A percentile compares a stretch with the other conserved stretches of the same genome.
These are phyloP conservation scores for Cyberlindnera petersonii DNA, from an alignment of 805 yeast species.

Conservation along the genomic window DNA sequence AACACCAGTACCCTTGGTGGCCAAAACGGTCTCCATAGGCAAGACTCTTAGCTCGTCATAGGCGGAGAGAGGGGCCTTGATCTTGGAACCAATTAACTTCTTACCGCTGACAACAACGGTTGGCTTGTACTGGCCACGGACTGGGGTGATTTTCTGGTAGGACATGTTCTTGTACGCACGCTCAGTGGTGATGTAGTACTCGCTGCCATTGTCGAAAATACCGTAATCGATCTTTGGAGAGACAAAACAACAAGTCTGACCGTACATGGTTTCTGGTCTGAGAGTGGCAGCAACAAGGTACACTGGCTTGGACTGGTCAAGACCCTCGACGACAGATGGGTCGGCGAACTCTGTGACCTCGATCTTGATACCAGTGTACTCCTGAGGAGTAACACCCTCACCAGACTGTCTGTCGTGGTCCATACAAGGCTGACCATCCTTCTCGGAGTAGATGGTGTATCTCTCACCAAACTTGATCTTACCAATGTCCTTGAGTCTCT, in stretches of 20 bases:
- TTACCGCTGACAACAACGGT: slow-evolving; percentile 61
- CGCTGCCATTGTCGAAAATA: slow-evolving; percentile 76
- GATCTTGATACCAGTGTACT: slow-evolving; percentile 91
- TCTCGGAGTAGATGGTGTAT: slow-evolving; percentile 94
- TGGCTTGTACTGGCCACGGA: slow-evolving; percentile 72
- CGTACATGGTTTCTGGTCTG: slow-evolving; percentile 98
- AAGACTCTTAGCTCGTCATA: slow-evolving; percentile 71
- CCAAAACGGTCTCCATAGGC: slow-evolving; percentile 97
- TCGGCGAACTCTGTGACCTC: slow-evolving; percentile 55
- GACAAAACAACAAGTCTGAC: slow-evolving; percentile 97
- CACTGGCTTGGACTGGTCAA: slow-evolving; percentile 56
- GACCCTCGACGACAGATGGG: slow-evolving; percentile 36
- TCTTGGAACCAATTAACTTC: slow-evolving; percentile 77
- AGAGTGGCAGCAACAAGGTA: slow-evolving; percentile 93
- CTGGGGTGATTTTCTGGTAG: slow-evolving; percentile 88
- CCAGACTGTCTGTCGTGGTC: slow-evolving; percentile 98
- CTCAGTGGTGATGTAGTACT: slow-evolving; percentile 80
- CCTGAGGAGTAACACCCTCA: slow-evolving; percentile 96
- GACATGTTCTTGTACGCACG: slow-evolving; percentile 98
- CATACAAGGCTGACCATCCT: slow-evolving; percentile 99
- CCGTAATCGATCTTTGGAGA: slow-evolving; percentile 94
- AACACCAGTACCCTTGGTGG: slow-evolving; percentile 96
- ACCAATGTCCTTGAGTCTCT: slow-evolving; percentile 74
- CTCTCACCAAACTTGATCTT: slow-evolving; percentile 98
- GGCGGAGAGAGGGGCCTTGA: slow-evolving; percentile 77